A percentile compares a stretch with the other conserved stretches of the same genome.
Evolutionary conservation across 2,329 filamentous ascomycete species (phyloP).

Genomic region (Alternaria burnsii): DNA sequence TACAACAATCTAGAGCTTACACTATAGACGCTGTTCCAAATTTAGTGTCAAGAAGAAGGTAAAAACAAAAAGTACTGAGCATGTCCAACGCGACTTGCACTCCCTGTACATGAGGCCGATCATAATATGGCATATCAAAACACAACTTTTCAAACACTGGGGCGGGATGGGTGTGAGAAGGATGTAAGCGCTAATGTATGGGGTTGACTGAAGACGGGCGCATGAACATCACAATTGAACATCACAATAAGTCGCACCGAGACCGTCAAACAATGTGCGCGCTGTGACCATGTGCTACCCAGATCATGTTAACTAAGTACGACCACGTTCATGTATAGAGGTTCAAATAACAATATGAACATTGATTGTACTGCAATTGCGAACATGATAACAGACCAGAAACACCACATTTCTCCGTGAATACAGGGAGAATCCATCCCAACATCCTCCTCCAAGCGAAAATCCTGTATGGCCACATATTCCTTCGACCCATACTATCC

Average conservation of each 20-base stretch:
- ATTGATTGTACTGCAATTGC: constrained; percentile 4
- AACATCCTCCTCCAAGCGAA: background rate
- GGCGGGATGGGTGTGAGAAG: background rate
- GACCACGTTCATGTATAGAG: background rate
- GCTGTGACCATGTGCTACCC: background rate
- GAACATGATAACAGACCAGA: background rate
- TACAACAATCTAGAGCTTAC: background rate
- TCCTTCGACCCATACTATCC: background rate
- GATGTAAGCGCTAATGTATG: background rate
- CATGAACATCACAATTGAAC: background rate
- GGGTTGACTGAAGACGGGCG: background rate
- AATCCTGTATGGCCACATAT: background rate
- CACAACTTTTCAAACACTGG: background rate
- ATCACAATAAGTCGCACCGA: background rate
- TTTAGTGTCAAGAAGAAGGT: background rate
- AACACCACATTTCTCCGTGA: constrained; percentile 4
- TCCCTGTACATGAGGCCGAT: background rate
- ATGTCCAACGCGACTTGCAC: background rate
- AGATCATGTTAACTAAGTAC: background rate
- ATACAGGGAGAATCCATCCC: background rate
- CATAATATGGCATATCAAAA: background rate
- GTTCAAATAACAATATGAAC: background rate
- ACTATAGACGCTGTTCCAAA: background rate
- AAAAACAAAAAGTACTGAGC: background rate
- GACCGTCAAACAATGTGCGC: background rate